These are phyloP conservation scores for Fusarium virguliforme DNA, from an alignment of 2,329 filamentous ascomycete genomes.

Conservation along the genomic window DNA sequence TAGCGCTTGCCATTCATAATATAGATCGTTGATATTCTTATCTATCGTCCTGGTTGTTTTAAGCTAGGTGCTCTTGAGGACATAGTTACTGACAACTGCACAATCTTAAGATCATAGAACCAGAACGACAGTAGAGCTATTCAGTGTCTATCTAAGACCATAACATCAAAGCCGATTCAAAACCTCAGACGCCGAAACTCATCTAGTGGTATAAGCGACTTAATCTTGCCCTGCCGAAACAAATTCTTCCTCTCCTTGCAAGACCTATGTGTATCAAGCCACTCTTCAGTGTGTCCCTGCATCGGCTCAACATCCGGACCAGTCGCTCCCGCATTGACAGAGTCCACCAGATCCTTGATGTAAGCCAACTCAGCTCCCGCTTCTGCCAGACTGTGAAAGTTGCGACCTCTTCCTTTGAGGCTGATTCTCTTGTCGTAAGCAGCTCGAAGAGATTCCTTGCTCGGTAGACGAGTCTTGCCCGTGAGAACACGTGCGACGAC, in stretches of 20 bases:
- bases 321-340: slow-evolving; percentile 30
- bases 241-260: background rate
- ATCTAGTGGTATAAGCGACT: background rate
- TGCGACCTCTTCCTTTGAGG: slow-evolving; percentile 29
- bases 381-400: slow-evolving; percentile 46
- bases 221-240: slow-evolving; percentile 7
- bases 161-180: background rate
- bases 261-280: slow-evolving; percentile 13
- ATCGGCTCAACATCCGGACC: slow-evolving; percentile 19
- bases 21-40: too few relatives aligned
- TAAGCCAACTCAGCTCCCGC: slow-evolving; percentile 44
- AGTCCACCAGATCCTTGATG: slow-evolving; percentile 38
- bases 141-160: background rate
- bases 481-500: slow-evolving; percentile 71
- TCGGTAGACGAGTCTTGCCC: slow-evolving; percentile 58
- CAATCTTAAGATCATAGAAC: background rate
- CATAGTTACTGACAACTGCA: too few relatives aligned
- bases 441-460: slow-evolving; percentile 18
- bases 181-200: background rate
- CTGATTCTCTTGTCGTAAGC: slow-evolving; percentile 44
- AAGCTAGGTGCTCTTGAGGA: too few relatives aligned
- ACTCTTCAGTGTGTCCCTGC: slow-evolving; percentile 30
- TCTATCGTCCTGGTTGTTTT: too few relatives aligned
- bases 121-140: background rate
- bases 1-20: too few relatives aligned